Conservation (phyloP, 345 rosid species). For the Litchi chinensis region DNA sequence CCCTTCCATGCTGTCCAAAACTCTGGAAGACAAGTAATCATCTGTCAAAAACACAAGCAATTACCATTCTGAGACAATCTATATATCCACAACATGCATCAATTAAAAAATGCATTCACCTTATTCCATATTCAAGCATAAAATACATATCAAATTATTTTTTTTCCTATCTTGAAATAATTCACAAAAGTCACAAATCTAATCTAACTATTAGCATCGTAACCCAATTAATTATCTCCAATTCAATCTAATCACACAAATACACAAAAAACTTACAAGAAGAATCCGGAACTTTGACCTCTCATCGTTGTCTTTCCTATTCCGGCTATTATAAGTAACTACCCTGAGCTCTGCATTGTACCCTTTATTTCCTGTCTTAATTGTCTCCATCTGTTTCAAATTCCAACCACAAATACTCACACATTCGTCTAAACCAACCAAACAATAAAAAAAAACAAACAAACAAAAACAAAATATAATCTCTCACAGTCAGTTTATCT, state of each 20-base stretch:
- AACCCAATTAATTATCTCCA: constrained; percentile 13
- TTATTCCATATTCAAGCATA: not conserved
- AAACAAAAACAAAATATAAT: not conserved
- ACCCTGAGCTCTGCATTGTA: constrained; percentile 66
- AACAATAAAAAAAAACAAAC: not conserved
- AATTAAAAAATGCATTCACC: constrained; percentile 16
- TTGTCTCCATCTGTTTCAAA: constrained; percentile 55
- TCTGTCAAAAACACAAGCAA: constrained; percentile 88
- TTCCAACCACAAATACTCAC: constrained; percentile 8
- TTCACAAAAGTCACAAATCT: not conserved
- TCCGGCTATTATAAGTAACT: constrained; percentile 64
- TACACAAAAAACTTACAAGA: constrained; percentile 63
- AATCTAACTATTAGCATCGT: not conserved
- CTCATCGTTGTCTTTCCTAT: constrained; percentile 45
- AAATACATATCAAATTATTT: not conserved
- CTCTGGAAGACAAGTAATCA: constrained; percentile 99
- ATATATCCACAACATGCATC: constrained; percentile 24
- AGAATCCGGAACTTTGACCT: constrained; percentile 84
- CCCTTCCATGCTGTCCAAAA: constrained; percentile 99
- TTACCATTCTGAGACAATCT: constrained; percentile 55
- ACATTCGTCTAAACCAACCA: not conserved
- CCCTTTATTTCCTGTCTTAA: constrained; percentile 66
- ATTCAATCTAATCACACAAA: not conserved
- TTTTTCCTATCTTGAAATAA: not conserved
- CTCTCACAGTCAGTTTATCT: constrained; percentile 63